These are phyloP conservation scores for Globisporangium viniferum DNA, from an alignment of 352 stramenopile species.

Conservation along the genomic window DNA sequence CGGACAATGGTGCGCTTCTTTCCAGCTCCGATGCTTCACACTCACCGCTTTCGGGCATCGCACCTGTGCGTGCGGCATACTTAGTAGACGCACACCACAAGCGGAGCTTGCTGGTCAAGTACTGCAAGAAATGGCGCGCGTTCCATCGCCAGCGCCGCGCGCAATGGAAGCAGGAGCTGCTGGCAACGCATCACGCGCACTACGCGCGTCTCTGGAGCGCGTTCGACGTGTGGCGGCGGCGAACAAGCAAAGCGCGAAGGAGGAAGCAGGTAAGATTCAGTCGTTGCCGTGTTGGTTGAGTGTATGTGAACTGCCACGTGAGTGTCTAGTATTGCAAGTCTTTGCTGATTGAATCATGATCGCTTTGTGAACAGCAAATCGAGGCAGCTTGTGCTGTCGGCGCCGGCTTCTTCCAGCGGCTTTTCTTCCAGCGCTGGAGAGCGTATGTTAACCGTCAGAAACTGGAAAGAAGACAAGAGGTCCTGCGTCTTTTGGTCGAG, in stretches of 20 bases:
- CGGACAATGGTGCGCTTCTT: background rate
- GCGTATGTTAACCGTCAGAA: background rate
- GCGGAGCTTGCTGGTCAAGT: background rate
- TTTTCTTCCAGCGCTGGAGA: slow-evolving; percentile 18
- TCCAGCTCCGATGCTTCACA: background rate
- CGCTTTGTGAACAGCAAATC: slow-evolving; percentile 1
- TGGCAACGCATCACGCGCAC: slow-evolving; percentile 14
- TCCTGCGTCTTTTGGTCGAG: background rate
- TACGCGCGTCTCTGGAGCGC: slow-evolving; percentile 15
- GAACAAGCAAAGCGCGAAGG: background rate
- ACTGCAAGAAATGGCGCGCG: background rate
- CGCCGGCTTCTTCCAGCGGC: slow-evolving; percentile 15
- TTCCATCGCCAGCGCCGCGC: slow-evolving; percentile 1
- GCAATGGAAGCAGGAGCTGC: slow-evolving; percentile 13
- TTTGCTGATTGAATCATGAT: background rate
- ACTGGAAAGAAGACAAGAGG: background rate
- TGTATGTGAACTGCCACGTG: background rate
- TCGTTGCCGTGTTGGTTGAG: background rate
- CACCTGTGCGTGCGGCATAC: background rate
- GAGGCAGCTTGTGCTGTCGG: slow-evolving; percentile 15
- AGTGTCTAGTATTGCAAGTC: background rate
- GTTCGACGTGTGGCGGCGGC: slow-evolving; percentile 5
- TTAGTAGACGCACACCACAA: background rate
- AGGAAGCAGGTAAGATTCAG: slow-evolving; percentile 7
- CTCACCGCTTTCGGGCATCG: background rate